Conservation (phyloP, 2,329 filamentous ascomycete species). For the Fusarium heterosporum region DNA sequence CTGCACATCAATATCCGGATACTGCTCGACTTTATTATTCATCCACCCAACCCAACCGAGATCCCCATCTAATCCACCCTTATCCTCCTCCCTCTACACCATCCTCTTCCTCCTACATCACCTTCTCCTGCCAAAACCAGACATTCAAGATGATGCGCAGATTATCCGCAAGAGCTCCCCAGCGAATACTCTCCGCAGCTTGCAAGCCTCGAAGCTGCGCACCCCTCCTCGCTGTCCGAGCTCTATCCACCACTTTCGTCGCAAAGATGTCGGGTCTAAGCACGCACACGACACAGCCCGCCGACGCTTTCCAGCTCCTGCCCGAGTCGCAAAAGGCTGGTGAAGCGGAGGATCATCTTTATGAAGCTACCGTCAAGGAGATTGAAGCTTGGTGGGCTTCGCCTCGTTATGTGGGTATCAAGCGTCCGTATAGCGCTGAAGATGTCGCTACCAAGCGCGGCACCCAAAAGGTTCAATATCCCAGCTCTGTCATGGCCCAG, state of each 20-base stretch:
- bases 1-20: constrained; percentile 6
- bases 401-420: constrained; percentile 88
- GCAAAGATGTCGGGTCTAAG: constrained; percentile 49
- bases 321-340: constrained; percentile 82
- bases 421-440: constrained; percentile 87
- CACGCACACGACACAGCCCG: constrained; percentile 55
- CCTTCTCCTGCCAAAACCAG: not conserved
- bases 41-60: constrained; percentile 31
- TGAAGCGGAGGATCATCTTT: constrained; percentile 84
- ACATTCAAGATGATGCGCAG: constrained; percentile 50
- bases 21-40: constrained; percentile 40
- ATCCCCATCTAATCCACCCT: constrained; percentile 17
- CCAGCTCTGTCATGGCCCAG: constrained; percentile 92
- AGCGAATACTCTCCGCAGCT: constrained; percentile 44
- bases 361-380: constrained; percentile 83
- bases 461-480: constrained; percentile 85
- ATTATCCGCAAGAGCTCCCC: constrained; percentile 49
- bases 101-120: not conserved
- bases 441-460: constrained; percentile 96
- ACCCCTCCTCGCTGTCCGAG: constrained; percentile 44
- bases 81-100: not conserved
- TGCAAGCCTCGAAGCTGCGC: constrained; percentile 34
- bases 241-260: constrained; percentile 48
- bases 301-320: constrained; percentile 88
- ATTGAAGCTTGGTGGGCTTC: constrained; percentile 93